These are phyloP conservation scores for Eragrostis tef DNA, from an alignment of 202 grass and related monocot species.

Conservation along the genomic window DNA sequence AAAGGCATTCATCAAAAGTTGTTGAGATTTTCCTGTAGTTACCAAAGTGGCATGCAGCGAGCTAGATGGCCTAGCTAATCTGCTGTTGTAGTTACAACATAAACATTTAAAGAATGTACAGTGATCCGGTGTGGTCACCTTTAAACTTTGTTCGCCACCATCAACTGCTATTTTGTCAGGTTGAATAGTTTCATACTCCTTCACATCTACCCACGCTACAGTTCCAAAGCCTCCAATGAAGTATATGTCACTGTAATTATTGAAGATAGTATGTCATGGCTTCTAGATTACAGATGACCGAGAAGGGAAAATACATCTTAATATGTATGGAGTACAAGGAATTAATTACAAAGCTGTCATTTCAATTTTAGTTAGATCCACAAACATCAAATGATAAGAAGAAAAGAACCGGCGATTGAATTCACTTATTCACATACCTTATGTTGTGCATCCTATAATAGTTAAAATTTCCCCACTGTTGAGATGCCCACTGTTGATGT, in stretches of 20 bases:
- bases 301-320: not conserved
- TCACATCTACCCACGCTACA: constrained; percentile 82
- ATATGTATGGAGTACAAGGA: not conserved
- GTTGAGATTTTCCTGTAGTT: constrained; percentile 6
- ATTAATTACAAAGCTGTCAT: not conserved
- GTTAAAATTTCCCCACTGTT: constrained; percentile 87
- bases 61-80: not conserved
- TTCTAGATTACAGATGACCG: constrained; percentile 13
- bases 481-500: constrained; percentile 83
- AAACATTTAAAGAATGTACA: constrained; percentile 7
- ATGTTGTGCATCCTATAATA: constrained; percentile 86
- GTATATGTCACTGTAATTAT: constrained; percentile 68
- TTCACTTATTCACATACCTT: constrained; percentile 52
- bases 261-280: constrained; percentile 26
- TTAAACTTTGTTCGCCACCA: constrained; percentile 69
- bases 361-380: constrained; percentile 15
- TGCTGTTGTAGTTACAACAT: not conserved
- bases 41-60: not conserved
- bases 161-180: constrained; percentile 85
- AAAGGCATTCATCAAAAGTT: constrained; percentile 19
- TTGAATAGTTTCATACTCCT: constrained; percentile 67
- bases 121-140: constrained; percentile 51
- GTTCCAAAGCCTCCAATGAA: constrained; percentile 91
- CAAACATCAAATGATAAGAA: constrained; percentile 19
- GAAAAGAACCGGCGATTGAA: constrained; percentile 9